Evolutionary conservation across 495 filamentous ascomycete genomes (phyloP), one percentile per base, ranked within the genome.

Genomic region (Xylaria telfairii): DNA sequence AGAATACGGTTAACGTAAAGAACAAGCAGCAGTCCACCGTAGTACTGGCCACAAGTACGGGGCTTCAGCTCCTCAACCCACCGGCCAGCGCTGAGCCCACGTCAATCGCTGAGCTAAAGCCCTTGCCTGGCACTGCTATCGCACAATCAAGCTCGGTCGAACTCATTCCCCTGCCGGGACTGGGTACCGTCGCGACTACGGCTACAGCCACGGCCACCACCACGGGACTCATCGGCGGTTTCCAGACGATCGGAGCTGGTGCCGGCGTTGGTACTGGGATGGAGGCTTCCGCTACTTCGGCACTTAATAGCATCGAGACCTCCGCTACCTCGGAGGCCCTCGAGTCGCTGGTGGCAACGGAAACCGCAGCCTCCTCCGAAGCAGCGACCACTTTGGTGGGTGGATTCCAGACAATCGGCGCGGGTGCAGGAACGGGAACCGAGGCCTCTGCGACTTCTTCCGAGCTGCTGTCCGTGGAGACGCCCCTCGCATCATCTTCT

Each of bases 81-180:
- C 0, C 47, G 4, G 32, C 47, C 10, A 19, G 28, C 19, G 62
- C 44, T 10, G 62, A 65, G 28, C n/a, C 44, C 30, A 66, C 46
- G 1, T 66, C 64, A 12, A 71, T 69, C 21, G 75, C 47, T 26
- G 73, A 70, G 32, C 64, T 66, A 19, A 21, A 2, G 12, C 47
- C 64, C 30, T n/a, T 66, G 32, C 64, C 64, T 39, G 64, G 46
- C 10, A 66, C 30, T 34, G 42, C 32, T 2, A 28, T 17, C 5
- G 24, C 62, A 24, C 37, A 63, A 42, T 46, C 69, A 68, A 71
- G 72, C 73, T 44, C 42, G 76, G 70, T 74, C 77, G 9, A 53
- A 24, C 51, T 80, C 9, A 32, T 7, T 19, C 24, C 39, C 13
- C 37, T 64, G 26, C 61, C 64, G n/a, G 64, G 30, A 24, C 4